phyloP scores from a whole-genome alignment of 305 asterid genomes.

The Fraxinus dipetala region DNA sequence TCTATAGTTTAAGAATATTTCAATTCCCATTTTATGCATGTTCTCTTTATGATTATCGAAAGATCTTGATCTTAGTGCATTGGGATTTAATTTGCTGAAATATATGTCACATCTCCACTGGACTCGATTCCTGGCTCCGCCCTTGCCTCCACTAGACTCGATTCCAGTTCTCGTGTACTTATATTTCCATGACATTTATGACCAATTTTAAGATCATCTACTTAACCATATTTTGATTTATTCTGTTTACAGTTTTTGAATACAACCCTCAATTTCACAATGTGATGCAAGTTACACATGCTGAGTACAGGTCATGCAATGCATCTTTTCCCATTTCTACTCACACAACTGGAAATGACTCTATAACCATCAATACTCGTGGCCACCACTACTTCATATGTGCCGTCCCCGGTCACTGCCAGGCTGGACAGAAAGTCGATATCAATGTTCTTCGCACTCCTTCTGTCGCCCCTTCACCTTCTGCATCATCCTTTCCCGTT shows the following conservation, averaged over 20 bases:
- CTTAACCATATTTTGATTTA: background rate
- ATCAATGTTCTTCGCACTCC: slow-evolving; percentile 50
- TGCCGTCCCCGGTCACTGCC: slow-evolving; percentile 86
- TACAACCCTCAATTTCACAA: slow-evolving; percentile 84
- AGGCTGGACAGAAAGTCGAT: slow-evolving; percentile 78
- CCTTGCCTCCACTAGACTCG: background rate
- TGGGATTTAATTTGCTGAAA: background rate
- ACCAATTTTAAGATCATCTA: background rate
- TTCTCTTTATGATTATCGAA: background rate
- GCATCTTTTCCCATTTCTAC: slow-evolving; percentile 71
- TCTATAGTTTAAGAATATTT: background rate
- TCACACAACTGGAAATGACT: slow-evolving; percentile 77
- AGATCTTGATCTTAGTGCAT: background rate
- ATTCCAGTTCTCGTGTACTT: background rate
- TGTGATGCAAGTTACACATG: slow-evolving; percentile 78
- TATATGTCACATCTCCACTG: background rate
- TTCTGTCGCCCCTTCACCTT: slow-evolving; percentile 30
- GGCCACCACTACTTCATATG: slow-evolving; percentile 86
- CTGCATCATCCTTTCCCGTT: slow-evolving; percentile 33
- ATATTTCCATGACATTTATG: background rate
- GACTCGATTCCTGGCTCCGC: background rate
- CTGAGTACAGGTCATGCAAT: slow-evolving; percentile 58
- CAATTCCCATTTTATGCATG: background rate
- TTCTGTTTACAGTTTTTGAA: slow-evolving; percentile 44
- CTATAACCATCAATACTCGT: slow-evolving; percentile 47